Evolutionary conservation across 225 moss, liverwort and hornwort species (phyloP).

Genomic region (Sphagnum contortum): DNA sequence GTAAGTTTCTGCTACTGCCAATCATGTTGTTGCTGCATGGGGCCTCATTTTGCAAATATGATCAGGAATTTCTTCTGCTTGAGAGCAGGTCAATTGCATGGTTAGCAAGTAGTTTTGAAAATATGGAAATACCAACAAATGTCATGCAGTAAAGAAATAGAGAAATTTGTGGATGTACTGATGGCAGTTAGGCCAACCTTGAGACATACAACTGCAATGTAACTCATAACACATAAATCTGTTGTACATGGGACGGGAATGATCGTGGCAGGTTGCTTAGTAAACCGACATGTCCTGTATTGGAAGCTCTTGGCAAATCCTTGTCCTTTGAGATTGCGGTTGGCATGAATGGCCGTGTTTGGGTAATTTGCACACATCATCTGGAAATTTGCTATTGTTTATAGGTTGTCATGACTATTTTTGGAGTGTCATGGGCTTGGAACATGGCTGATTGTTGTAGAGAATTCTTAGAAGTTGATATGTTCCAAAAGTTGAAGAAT

Average conservation of each 20-base stretch:
- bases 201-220: no score
- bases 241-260: not conserved
- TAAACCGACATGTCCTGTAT: slow-evolving; percentile 58
- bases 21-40: no score
- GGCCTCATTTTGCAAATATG: no score
- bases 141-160: no score
- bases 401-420: not conserved
- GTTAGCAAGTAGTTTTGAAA: no score
- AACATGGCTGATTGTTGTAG: not conserved
- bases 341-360: slow-evolving; percentile 85
- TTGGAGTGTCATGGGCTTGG: no score
- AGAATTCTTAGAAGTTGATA: not conserved
- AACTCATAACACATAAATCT: not conserved
- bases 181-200: no score
- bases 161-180: no score
- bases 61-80: no score
- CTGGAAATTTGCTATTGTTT: not conserved
- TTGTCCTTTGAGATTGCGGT: slow-evolving; percentile 88
- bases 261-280: slow-evolving; percentile 51
- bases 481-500: not conserved
- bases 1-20: slow-evolving; percentile 17
- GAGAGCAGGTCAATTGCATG: no score
- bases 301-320: slow-evolving; percentile 71
- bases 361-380: slow-evolving; percentile 37
- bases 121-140: no score